Conservation (phyloP, 345 rosid genomes). For the Cochlearia excelsa region DNA sequence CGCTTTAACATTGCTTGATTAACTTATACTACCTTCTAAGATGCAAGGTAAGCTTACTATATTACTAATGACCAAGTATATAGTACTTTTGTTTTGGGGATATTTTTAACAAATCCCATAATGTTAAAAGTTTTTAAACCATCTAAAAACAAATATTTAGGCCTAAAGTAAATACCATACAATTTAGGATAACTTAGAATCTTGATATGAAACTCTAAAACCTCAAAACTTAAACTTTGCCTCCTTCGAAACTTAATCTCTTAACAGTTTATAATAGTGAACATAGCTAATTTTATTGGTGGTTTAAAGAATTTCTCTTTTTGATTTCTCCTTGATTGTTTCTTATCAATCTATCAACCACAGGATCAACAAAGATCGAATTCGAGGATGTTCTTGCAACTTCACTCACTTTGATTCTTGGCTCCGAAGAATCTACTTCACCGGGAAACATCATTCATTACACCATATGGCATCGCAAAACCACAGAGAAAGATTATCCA, state of each 20-base stretch:
- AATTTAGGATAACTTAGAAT: no score
- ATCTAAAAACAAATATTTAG: no score
- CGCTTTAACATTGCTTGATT: conserved; percentile 45
- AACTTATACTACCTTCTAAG: conserved; percentile 1
- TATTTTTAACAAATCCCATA: no score
- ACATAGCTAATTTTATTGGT: no score
- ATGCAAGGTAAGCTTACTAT: conserved; percentile 3
- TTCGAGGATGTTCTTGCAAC: conserved; percentile 57
- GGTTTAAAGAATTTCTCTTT: no score
- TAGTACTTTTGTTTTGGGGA: not conserved
- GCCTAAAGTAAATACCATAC: no score
- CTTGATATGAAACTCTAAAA: no score
- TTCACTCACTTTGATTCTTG: conserved; percentile 50
- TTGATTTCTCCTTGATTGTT: not conserved
- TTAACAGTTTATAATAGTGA: no score
- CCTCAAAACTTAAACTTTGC: no score
- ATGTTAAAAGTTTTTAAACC: no score
- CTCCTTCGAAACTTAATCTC: no score
- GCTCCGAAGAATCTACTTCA: conserved; percentile 40
- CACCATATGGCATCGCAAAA: conserved; percentile 61
- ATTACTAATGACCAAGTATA: not conserved
- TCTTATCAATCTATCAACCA: not conserved
- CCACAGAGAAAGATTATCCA: conserved; percentile 45
- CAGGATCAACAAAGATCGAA: conserved; percentile 35
- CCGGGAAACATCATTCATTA: conserved; percentile 7